Conservation (phyloP, 129 eudicot genomes). For the Silybum marianum region DNA sequence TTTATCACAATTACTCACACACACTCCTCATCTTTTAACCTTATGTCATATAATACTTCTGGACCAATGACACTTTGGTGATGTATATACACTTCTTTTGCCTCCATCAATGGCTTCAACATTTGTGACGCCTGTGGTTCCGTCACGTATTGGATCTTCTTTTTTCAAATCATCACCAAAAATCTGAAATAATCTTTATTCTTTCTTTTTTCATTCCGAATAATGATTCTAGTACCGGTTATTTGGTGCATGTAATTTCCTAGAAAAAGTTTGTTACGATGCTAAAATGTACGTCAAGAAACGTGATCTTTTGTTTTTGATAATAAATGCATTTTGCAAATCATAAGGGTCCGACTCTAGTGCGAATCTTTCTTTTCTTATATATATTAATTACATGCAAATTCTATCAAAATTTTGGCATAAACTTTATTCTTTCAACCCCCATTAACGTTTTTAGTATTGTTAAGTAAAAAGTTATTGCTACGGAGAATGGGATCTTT, state of each 20-base stretch:
- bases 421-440: background rate
- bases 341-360: background rate
- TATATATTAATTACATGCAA: background rate
- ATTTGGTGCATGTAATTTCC: background rate
- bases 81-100: background rate
- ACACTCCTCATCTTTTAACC: background rate
- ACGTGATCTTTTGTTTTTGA: too few relatives aligned
- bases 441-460: background rate
- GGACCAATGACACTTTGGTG: background rate
- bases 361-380: background rate
- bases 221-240: background rate
- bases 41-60: too few relatives aligned
- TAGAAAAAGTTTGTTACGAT: background rate
- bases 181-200: background rate
- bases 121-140: background rate
- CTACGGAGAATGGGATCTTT: background rate
- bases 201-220: background rate
- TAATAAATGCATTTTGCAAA: too few relatives aligned
- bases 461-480: background rate
- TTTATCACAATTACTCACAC: too few relatives aligned
- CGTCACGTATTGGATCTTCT: background rate
- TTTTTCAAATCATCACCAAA: background rate
- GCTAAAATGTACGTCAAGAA: background rate
- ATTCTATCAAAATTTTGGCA: background rate
- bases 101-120: background rate